Base-by-base conservation (phyloP, 192 early-diverging fungal genomes). In the Podochytrium sp. region DNA sequence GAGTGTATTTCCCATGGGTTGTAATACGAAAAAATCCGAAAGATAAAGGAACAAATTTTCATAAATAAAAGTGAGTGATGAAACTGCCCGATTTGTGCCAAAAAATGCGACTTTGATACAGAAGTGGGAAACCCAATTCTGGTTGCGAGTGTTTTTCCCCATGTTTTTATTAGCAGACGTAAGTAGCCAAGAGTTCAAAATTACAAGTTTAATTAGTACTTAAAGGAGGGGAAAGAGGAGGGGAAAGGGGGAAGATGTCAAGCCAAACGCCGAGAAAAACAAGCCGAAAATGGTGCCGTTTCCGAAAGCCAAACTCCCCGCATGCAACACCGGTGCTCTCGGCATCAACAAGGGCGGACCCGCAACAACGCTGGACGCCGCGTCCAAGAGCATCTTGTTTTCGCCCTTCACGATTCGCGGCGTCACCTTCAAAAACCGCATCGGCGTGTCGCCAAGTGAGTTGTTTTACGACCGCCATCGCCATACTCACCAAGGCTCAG, bases 401-500 rank as follows among this genome's bases (percentile, higher is more conserved):
- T 37, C 53, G 16, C 92, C 95, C 0, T 76, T 94, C 35, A 87
- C 75, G 0, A 77, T 94, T 67, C 87, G 92, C 59, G 76, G 78
- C 2, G 59, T 91, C 37, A 90, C 84, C 16, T 81, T 93, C 64
- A 90, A 91, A 52, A 97, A 96, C 81, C 87, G 93, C 25, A 76
- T 92, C 27, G 81, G 79, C 3, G 89, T 94, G 41, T 86, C 91
- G 25, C 94, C 94, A 40, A 66, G 66, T 34, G 20, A 42, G 51
- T 92, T 0, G 85, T 78, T n/a, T n/a, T n/a, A n/a, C n/a, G n/a
- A n/a, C 18, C 87, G 88, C 76, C 78, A 77, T 30, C 23, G 6
- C 25, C 12, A 50, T 35, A 67, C 33, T 57, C 55, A 29, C 20
- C 16, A 10, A 25, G 12, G 0, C 16, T n/a, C 55, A 61, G 33